Percentiles rank a stretch among this genome's conserved stretches.
phyloP scores from a whole-genome alignment of 345 rosid genomes.

The Bretschneidera sinensis region DNA sequence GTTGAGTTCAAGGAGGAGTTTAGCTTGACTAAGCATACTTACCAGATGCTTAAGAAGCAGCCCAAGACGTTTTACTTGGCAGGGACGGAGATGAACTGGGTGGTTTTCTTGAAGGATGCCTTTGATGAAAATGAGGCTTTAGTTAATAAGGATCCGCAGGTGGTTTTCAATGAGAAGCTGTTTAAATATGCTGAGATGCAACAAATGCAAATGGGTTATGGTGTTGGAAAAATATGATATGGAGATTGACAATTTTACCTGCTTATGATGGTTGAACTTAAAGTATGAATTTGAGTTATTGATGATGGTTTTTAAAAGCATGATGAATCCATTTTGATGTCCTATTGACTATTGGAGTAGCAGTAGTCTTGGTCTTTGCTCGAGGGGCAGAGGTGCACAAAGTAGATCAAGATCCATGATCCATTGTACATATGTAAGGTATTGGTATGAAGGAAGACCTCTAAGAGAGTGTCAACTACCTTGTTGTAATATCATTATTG shows the following conservation, averaged over 20 bases:
- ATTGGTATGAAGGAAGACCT: too few relatives aligned
- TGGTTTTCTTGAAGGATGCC: constrained; percentile 61
- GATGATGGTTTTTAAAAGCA: too few relatives aligned
- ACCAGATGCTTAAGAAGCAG: constrained; percentile 78
- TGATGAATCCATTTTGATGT: too few relatives aligned
- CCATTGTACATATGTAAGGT: too few relatives aligned
- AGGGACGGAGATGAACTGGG: constrained; percentile 96
- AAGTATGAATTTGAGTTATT: constrained; percentile 8
- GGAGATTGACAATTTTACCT: neutral
- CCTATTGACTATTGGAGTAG: too few relatives aligned
- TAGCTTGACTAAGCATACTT: constrained; percentile 78
- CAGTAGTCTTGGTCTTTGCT: too few relatives aligned
- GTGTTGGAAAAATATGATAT: constrained; percentile 9
- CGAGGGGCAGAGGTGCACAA: too few relatives aligned
- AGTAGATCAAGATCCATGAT: too few relatives aligned
- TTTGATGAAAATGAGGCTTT: constrained; percentile 54
- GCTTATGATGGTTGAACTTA: neutral
- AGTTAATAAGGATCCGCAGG: constrained; percentile 68
- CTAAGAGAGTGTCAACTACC: too few relatives aligned
- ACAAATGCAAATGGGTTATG: constrained; percentile 26
- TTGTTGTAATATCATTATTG: too few relatives aligned
- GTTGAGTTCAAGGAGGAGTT: constrained; percentile 92
- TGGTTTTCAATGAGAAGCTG: constrained; percentile 64
- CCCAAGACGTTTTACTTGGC: constrained; percentile 77
- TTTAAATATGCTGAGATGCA: constrained; percentile 47